phyloP scores from a whole-genome alignment of 1,284 basidiomycete genomes.

The Testicularia cyperi region DNA sequence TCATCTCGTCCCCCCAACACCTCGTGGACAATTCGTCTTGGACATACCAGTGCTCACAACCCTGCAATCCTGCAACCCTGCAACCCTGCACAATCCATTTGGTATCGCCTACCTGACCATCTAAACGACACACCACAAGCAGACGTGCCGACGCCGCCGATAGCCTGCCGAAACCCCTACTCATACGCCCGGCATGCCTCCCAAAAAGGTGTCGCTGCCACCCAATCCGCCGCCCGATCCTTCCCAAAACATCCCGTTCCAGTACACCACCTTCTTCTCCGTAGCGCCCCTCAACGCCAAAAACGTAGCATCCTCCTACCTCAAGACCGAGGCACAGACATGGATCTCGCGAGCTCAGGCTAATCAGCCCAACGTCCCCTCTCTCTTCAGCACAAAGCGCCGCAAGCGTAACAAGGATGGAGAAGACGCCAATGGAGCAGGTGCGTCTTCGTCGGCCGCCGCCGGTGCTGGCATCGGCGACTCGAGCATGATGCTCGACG shows the following conservation, averaged over 20 bases:
- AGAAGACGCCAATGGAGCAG: slow-evolving; percentile 1
- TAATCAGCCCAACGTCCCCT: neutral
- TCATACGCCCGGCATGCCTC: slow-evolving; percentile 27
- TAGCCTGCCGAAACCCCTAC: no score
- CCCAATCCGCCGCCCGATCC: slow-evolving; percentile 41
- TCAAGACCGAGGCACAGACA: slow-evolving; percentile 57
- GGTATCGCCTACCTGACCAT: neutral
- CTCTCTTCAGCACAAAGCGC: slow-evolving; percentile 18
- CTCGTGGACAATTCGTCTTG: no score
- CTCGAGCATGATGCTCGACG: slow-evolving; percentile 18
- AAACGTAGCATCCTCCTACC: slow-evolving; percentile 55
- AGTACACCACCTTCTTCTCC: slow-evolving; percentile 51
- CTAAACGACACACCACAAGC: neutral
- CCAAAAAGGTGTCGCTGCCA: slow-evolving; percentile 47
- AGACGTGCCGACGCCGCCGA: no score
- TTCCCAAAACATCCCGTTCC: slow-evolving; percentile 46
- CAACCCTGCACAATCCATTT: no score
- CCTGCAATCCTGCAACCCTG: no score
- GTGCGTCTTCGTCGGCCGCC: no score
- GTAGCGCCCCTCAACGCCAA: slow-evolving; percentile 57
- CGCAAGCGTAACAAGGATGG: slow-evolving; percentile 22
- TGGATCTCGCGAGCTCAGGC: slow-evolving; percentile 46
- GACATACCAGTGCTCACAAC: no score
- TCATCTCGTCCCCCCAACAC: no score
- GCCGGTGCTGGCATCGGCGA: slow-evolving; percentile 5